Base-by-base conservation (phyloP, 257 asterid genomes). In the Solanum arcanum region DNA sequence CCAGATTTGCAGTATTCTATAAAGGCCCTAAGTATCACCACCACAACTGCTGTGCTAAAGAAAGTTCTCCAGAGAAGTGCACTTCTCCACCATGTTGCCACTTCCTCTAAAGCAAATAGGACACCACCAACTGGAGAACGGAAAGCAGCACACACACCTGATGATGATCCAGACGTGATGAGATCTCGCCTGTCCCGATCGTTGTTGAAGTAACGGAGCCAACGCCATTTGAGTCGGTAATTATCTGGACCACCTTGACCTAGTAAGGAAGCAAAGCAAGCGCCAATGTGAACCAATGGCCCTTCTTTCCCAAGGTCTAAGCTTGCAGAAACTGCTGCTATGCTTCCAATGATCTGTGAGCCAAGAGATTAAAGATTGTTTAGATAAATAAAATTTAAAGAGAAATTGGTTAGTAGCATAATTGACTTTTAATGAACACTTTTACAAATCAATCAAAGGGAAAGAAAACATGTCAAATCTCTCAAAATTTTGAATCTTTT, bases 81-180 rank as follows among this genome's bases (percentile, higher is more conserved):
- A 87, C 98, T 96, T 92, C 99, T 92, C 98, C 99, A 96, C 99
- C 99, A 96, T 44, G 99, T 96, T n/a, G 99, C 98, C 89, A 96
- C 98, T 91, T 96, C 99, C 90, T 96, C 99, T 15, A 96, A 92
- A 81, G 99, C 90, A 72, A 96, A 96, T 66, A 96, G 94, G 86
- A 96, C 97, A 23, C 99, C 99, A n/a, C 99, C 99, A 23, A 96
- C 98, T 18, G 99, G 98, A 68, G 99, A 87, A 41, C 98, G 91
- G 93, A 96, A 96, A 93, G 99, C 99, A 56, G 99, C 99, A 87
- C 99, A 96, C 33, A 96, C 99, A 47, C 98, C 98, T 3, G 97
- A 89, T 83, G 98, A 90, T 60, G 99, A 91, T 41, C 99, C 98
- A 64, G 97, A 93, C 7, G 99, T 96, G 89, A 95, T 96, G 44